These are phyloP conservation scores for Fennellomyces sp. DNA, from an alignment of 371 early-diverging fungal species.

Conservation along the genomic window DNA sequence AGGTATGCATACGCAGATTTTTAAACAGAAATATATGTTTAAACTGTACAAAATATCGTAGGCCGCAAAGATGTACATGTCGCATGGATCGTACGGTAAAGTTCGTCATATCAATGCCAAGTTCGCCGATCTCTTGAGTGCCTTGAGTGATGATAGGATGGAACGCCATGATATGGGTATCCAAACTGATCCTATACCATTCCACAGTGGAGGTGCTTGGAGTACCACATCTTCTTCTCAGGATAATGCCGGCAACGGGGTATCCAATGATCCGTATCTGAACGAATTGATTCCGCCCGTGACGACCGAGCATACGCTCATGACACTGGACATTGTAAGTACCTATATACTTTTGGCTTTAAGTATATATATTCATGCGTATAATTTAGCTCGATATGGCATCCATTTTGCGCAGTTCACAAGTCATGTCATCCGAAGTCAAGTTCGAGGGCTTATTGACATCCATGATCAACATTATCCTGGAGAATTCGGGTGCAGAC, in stretches of 20 bases:
- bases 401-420: constrained; percentile 46
- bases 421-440: constrained; percentile 49
- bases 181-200: constrained; percentile 46
- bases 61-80: constrained; percentile 25
- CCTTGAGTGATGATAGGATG: constrained; percentile 29
- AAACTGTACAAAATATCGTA: constrained; percentile 20
- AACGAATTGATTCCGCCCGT: constrained; percentile 38
- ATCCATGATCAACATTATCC: constrained; percentile 43
- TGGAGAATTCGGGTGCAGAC: constrained; percentile 48
- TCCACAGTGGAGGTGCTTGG: constrained; percentile 39
- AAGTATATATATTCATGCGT: not conserved
- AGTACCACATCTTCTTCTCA: constrained; percentile 27
- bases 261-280: constrained; percentile 29
- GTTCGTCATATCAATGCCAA: constrained; percentile 32
- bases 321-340: constrained; percentile 47
- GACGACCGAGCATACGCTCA: constrained; percentile 43
- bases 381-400: constrained; percentile 30
- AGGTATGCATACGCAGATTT: constrained; percentile 25
- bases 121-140: constrained; percentile 21
- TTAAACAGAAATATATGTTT: constrained; percentile 27
- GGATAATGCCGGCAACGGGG: not conserved
- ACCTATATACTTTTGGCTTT: not conserved
- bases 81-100: constrained; percentile 42
- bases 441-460: constrained; percentile 40
- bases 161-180: constrained; percentile 32